These are phyloP conservation scores for Tetrahymena thermophila DNA, from an alignment of 73 alveolate genomes.

Conservation along the genomic window DNA sequence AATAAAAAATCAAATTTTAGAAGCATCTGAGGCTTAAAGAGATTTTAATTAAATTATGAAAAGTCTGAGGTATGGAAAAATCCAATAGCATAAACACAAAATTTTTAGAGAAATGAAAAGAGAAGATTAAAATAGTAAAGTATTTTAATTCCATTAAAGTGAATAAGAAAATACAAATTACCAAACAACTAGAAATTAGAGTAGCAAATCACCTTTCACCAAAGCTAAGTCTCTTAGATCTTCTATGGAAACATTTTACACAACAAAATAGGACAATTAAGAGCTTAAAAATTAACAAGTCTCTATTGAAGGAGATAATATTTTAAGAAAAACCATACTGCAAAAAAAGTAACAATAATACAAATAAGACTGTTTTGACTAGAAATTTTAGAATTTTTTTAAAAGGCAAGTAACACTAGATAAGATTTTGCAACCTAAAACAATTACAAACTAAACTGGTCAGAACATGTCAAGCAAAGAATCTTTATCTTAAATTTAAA, in stretches of 20 bases:
- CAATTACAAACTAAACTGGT: neutral
- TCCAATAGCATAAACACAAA: neutral
- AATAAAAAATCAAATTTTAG: neutral
- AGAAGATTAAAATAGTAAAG: neutral
- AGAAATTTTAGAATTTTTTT: neutral
- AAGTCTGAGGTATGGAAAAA: neutral
- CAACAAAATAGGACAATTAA: neutral
- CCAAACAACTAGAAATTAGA: neutral
- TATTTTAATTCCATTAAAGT: neutral
- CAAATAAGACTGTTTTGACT: neutral
- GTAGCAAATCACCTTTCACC: neutral
- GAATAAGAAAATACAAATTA: neutral
- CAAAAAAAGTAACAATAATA: neutral
- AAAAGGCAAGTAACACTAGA: neutral
- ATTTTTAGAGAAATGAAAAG: neutral
- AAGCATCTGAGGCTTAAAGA: neutral
- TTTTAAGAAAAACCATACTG: neutral
- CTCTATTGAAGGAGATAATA: neutral
- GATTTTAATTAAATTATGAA: neutral
- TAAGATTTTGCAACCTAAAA: neutral
- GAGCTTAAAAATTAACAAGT: neutral
- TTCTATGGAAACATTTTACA: neutral
- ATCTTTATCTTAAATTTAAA: neutral
- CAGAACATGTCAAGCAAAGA: neutral
- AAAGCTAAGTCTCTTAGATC: neutral